A percentile compares a stretch with the other conserved stretches of the same genome.
Conservation (phyloP, 2,329 filamentous ascomycete genomes). For the Didymella pomorum region DNA sequence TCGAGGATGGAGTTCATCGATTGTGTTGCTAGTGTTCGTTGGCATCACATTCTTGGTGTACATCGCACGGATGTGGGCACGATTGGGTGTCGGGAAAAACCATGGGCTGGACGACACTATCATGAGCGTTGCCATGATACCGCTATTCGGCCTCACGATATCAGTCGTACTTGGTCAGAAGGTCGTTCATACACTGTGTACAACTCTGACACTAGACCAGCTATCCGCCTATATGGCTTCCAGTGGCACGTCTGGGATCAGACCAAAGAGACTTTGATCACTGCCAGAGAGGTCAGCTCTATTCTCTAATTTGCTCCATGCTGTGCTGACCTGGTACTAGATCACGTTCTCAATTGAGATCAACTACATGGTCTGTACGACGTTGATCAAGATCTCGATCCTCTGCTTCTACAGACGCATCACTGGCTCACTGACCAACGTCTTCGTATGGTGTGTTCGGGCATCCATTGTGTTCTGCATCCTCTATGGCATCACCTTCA, state of each 20-base stretch:
- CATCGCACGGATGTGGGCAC: slow-evolving; percentile 57
- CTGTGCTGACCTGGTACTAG: slow-evolving; percentile 26
- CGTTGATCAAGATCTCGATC: slow-evolving; percentile 46
- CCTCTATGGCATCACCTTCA: slow-evolving; percentile 51
- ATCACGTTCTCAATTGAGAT: slow-evolving; percentile 43
- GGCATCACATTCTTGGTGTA: slow-evolving; percentile 53
- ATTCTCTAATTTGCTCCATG: not conserved
- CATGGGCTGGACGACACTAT: slow-evolving; percentile 59
- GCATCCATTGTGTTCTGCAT: slow-evolving; percentile 51
- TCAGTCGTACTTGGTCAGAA: slow-evolving; percentile 38
- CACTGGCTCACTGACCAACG: slow-evolving; percentile 45
- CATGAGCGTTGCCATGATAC: slow-evolving; percentile 55
- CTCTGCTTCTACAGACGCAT: slow-evolving; percentile 55
- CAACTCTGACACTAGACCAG: slow-evolving; percentile 33
- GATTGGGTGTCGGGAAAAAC: slow-evolving; percentile 55
- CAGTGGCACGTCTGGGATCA: slow-evolving; percentile 48
- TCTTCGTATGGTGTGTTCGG: slow-evolving; percentile 51
- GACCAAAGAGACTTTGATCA: slow-evolving; percentile 31
- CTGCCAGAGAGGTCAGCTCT: slow-evolving; percentile 34
- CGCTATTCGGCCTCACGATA: slow-evolving; percentile 44
- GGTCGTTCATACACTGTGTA: no score
- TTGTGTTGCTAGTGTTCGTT: slow-evolving; percentile 54
- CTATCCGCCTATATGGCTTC: slow-evolving; percentile 39
- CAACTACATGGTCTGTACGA: slow-evolving; percentile 41
- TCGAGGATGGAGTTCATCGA: slow-evolving; percentile 54